A percentile compares a stretch with the other conserved stretches of the same genome.
phyloP scores from a whole-genome alignment of 345 rosid genomes.

The Barbarea vulgaris region DNA sequence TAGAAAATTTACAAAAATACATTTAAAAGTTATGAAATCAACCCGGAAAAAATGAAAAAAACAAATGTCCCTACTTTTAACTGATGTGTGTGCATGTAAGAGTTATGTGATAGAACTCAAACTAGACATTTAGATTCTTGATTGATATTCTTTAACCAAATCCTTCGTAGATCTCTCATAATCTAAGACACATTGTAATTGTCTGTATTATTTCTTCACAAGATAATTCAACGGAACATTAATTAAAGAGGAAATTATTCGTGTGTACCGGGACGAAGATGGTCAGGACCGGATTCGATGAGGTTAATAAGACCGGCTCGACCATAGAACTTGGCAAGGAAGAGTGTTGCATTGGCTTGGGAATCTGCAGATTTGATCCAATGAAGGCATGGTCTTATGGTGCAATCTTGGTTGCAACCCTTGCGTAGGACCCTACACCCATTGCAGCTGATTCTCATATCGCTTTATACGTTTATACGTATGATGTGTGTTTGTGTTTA shows the following conservation, averaged over 20 bases:
- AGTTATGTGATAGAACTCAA: not conserved
- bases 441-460: slow-evolving; percentile 66
- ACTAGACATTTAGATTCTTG: not conserved
- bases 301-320: slow-evolving; percentile 78
- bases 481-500: slow-evolving; percentile 19
- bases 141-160: not conserved
- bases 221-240: not conserved
- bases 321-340: slow-evolving; percentile 75
- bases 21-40: slow-evolving; percentile 45
- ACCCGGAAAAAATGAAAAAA: not conserved
- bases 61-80: not conserved
- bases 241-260: not conserved
- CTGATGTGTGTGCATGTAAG: slow-evolving; percentile 31
- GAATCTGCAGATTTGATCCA: slow-evolving; percentile 71
- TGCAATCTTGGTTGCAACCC: slow-evolving; percentile 66
- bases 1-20: slow-evolving; percentile 38
- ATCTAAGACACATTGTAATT: not conserved
- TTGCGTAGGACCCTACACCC: slow-evolving; percentile 74
- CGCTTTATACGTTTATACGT: not conserved
- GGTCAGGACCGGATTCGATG: slow-evolving; percentile 61
- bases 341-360: slow-evolving; percentile 74
- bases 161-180: not conserved
- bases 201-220: not conserved
- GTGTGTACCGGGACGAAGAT: slow-evolving; percentile 53
- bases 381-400: slow-evolving; percentile 67